Percentiles rank a stretch among this genome's conserved stretches.
These are phyloP conservation scores for Vaccinium darrowii DNA, from an alignment of 148 eudicot genomes.

Conservation along the genomic window DNA sequence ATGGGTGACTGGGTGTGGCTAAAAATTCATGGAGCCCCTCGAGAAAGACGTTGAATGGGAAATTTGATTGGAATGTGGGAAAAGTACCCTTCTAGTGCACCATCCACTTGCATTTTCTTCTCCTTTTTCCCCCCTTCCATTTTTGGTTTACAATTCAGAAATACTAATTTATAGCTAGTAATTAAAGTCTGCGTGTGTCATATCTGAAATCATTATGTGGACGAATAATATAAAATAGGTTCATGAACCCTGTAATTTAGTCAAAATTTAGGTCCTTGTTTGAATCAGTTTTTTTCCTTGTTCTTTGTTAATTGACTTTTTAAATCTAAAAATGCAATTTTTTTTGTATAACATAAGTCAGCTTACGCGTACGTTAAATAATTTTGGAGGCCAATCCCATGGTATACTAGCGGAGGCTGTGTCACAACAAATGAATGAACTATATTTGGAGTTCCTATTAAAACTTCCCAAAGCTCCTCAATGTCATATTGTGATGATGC, in stretches of 20 bases:
- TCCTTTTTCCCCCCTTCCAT: not conserved
- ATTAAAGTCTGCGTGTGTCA: not conserved
- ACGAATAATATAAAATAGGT: not conserved
- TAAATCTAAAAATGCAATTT: too few species aligned
- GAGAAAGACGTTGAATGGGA: constrained; percentile 1
- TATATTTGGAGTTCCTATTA: too few species aligned
- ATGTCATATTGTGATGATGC: too few species aligned
- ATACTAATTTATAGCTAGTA: too few species aligned
- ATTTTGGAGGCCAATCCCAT: too few species aligned
- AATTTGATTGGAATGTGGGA: not conserved
- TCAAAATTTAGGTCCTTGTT: not conserved
- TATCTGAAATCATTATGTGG: not conserved
- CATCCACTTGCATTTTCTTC: constrained; percentile 2
- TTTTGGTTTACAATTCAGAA: not conserved
- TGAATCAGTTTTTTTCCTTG: not conserved
- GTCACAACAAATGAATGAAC: too few species aligned
- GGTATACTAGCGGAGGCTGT: too few species aligned
- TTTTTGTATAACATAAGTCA: too few species aligned
- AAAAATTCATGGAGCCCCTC: constrained; percentile 1
- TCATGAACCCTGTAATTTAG: not conserved
- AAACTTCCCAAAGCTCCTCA: too few species aligned
- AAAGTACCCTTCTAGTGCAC: not conserved
- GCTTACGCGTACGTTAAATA: too few species aligned
- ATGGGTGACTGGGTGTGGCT: not conserved
- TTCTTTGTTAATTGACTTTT: too few species aligned